These are phyloP conservation scores for Paulownia fortunei DNA, from an alignment of 257 asterid genomes.

Conservation along the genomic window DNA sequence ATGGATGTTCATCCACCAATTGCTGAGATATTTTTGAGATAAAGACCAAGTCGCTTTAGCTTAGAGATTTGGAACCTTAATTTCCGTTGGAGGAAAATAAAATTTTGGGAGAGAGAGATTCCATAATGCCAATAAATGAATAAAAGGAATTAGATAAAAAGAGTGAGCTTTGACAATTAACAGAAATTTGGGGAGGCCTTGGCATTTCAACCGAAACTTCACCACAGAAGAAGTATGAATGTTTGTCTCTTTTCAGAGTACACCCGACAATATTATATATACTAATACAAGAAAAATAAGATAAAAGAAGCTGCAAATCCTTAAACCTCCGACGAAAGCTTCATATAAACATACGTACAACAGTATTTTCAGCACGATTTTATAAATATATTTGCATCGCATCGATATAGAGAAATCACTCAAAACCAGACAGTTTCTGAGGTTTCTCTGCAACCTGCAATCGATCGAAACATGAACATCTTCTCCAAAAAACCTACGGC, in stretches of 20 bases:
- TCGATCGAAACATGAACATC: slow-evolving; percentile 49
- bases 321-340: slow-evolving; percentile 8
- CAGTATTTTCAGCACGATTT: not conserved
- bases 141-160: no score
- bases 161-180: not conserved
- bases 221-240: not conserved
- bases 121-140: no score
- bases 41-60: no score
- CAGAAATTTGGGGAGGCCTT: not conserved
- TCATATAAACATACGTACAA: not conserved
- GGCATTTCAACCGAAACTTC: not conserved
- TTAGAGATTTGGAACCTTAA: no score
- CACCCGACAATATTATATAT: not conserved
- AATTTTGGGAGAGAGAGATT: no score
- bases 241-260: not conserved
- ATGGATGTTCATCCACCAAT: no score
- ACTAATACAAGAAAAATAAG: not conserved
- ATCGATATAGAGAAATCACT: not conserved
- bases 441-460: not conserved
- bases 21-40: no score
- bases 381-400: not conserved
- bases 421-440: not conserved
- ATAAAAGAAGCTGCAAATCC: not conserved
- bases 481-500: slow-evolving; percentile 73
- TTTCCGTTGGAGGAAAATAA: no score